Evolutionary conservation across 805 yeast species (phyloP), one percentile per base, ranked within the genome.

Genomic region (Lipomyces japonicus): DNA sequence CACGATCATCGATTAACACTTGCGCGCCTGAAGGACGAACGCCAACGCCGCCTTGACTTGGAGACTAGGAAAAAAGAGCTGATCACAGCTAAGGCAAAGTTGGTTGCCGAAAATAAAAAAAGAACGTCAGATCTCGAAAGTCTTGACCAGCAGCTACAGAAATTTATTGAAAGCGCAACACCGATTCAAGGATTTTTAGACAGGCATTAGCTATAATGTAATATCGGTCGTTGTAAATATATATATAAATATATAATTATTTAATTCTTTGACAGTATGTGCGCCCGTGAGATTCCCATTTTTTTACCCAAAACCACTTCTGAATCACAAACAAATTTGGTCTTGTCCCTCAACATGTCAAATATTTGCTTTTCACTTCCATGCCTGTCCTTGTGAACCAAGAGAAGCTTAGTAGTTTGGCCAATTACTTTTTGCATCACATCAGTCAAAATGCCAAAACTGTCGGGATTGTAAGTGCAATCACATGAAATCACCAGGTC

Each of bases 391-490:
- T 68, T 68, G 53, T 68, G 72, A 3, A 66, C 68, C 18, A 68
- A 46, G 2, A 68, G 45, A 3, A 67, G 43, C 19, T 28, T 48
- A 2, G 68, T 61, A 6, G 48, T 26, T 14, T 19, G 36, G 2
- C 39, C 7, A 3, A 51, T 28, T 24, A 54, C 56, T 22, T 47
- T 34, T 18, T 39, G 44, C 21, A 73, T 50, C 2, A 67, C 71
- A 3, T 54, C 60, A 16, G 71, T 53, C 39, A 73, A 50, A 0
- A 65, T 59, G 35, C 67, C 71, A 49, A 70, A 72, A 55, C 71
- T 70, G 23, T 65, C 57, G 1, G 73, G 69, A 49, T 73, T 73
- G 48, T 73, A 73, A 0, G 75, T 71, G 43, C 76, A 73, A 52
- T 73, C 76, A 2, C 75, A 69, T 1, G 63, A 62, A 1, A 73